Evolutionary conservation across 108 stramenopile genomes (phyloP).

Genomic region (Chaetoceros tenuissimus): DNA sequence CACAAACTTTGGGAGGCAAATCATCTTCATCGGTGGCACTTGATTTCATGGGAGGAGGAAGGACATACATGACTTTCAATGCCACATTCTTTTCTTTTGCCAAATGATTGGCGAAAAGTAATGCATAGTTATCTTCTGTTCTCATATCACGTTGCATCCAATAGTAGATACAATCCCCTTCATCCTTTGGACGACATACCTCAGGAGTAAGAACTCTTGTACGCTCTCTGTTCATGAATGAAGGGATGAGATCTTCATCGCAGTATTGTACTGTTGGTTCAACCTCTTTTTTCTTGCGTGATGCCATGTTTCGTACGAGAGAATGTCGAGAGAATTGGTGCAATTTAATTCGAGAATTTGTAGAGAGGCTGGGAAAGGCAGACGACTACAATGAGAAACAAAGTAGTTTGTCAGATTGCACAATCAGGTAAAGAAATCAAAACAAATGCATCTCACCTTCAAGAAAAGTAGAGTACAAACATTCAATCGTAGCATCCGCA

Average conservation of each 20-base stretch:
- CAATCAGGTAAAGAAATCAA: too few relatives aligned
- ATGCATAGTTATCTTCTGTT: constrained; percentile 91
- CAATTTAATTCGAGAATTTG: too few relatives aligned
- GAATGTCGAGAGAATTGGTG: too few relatives aligned
- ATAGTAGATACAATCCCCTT: constrained; percentile 24
- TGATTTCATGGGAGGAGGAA: constrained; percentile 45
- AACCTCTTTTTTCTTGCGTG: too few relatives aligned
- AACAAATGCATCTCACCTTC: too few relatives aligned
- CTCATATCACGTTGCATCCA: constrained; percentile 99
- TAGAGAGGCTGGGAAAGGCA: too few relatives aligned
- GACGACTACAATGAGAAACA: too few relatives aligned
- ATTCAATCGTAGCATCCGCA: too few relatives aligned
- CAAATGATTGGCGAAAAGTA: constrained; percentile 68
- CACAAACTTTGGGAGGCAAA: constrained; percentile 19
- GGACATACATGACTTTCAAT: constrained; percentile 63
- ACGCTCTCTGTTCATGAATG: not conserved
- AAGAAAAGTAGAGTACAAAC: too few relatives aligned
- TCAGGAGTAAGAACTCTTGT: not conserved
- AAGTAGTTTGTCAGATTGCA: too few relatives aligned
- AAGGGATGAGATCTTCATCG: not conserved
- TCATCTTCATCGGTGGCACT: constrained; percentile 14
- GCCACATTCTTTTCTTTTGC: constrained; percentile 49
- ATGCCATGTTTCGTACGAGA: too few relatives aligned
- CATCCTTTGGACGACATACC: not conserved
- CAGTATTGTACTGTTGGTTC: too few relatives aligned